Evolutionary conservation across 768 basidiomycete genomes (phyloP).

Genomic region (Cystofilobasidium ferigula): DNA sequence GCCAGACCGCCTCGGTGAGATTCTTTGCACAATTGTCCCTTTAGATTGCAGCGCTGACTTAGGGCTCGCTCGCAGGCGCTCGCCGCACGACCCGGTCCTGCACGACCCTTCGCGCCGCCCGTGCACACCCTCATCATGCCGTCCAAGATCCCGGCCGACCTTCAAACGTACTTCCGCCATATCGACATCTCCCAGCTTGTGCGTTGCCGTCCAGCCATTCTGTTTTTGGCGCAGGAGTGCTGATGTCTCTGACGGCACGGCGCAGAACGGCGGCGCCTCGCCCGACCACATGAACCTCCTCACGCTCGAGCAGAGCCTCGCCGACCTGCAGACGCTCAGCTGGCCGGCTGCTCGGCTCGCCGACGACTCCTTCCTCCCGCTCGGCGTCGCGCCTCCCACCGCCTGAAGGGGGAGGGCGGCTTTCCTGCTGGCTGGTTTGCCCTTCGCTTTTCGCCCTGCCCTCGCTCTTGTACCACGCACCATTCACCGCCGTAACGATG

Average conservation of each 20-base stretch:
- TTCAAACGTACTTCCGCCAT: slow-evolving; percentile 1
- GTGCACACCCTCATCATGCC: slow-evolving; percentile 13
- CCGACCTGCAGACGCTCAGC: neutral
- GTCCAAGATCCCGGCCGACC: neutral
- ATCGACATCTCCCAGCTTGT: neutral
- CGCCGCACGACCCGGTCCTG: neutral
- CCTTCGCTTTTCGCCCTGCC: too few species aligned
- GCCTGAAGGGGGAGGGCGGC: too few species aligned
- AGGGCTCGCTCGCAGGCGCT: neutral
- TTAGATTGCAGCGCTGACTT: neutral
- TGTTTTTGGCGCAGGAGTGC: too few species aligned
- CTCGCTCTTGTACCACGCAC: too few species aligned
- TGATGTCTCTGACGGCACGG: too few species aligned
- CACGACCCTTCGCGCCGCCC: slow-evolving; percentile 1
- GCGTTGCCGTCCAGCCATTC: too few species aligned
- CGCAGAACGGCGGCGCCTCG: neutral
- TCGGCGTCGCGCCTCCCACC: slow-evolving; percentile 7
- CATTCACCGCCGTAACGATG: too few species aligned
- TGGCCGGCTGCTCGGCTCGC: neutral
- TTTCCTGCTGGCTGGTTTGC: too few species aligned
- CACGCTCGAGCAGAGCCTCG: neutral
- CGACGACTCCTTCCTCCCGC: slow-evolving; percentile 1
- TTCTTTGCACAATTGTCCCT: neutral
- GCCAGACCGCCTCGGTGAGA: slow-evolving; percentile 7
- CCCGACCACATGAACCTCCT: slow-evolving; percentile 7